Conservation (phyloP, 192 early-diverging fungal genomes). For the Phlyctochytrium bullatum region DNA sequence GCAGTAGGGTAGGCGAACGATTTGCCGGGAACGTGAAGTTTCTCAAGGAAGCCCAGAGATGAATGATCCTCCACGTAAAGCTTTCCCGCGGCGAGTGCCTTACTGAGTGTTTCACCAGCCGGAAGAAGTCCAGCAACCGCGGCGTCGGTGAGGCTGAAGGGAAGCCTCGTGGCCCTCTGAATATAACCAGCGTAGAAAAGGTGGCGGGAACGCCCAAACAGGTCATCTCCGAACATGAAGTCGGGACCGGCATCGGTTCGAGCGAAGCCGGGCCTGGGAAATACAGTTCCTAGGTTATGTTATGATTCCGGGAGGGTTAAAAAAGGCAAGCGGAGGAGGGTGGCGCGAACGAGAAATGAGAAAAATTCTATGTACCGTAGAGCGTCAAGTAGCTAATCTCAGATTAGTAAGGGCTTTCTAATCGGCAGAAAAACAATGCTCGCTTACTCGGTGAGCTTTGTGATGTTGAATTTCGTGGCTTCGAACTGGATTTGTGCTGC, state of each 20-base stretch:
- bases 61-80: not conserved
- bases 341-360: too few relatives aligned
- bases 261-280: not conserved
- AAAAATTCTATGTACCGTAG: too few relatives aligned
- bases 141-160: not conserved
- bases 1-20: not conserved
- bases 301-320: too few relatives aligned
- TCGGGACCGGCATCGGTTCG: not conserved
- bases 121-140: not conserved
- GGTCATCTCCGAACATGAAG: not conserved
- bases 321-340: too few relatives aligned
- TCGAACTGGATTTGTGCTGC: not conserved
- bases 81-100: not conserved
- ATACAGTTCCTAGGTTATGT: too few relatives aligned
- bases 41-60: not conserved
- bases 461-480: not conserved
- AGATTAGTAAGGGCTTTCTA: too few relatives aligned
- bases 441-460: not conserved
- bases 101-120: not conserved
- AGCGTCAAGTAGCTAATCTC: not conserved
- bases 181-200: not conserved
- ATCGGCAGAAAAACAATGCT: not conserved
- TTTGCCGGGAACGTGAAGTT: not conserved
- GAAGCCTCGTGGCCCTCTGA: not conserved
- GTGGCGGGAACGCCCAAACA: not conserved